A percentile compares a stretch with the other conserved stretches of the same genome.
Evolutionary conservation across 805 yeast genomes (phyloP).

Genomic region (Ogataea chonburiensis): DNA sequence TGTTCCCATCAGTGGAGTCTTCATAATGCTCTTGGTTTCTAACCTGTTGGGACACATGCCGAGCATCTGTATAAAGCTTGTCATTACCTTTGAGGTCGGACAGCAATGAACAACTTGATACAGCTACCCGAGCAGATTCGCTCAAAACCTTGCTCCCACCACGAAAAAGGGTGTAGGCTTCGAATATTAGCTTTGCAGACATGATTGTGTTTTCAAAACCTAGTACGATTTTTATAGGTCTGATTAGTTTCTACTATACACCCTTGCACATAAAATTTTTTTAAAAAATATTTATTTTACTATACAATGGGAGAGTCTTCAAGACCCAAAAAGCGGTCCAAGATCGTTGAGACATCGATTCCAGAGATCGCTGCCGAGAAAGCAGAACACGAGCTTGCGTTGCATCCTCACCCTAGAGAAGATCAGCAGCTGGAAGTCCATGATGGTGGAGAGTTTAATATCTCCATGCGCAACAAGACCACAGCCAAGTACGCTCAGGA

Average conservation of each 20-base stretch:
- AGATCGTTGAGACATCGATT: slow-evolving; percentile 47
- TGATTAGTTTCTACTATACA: neutral
- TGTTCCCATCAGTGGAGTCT: slow-evolving; percentile 15
- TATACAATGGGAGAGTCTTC: slow-evolving; percentile 31
- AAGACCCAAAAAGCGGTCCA: slow-evolving; percentile 50
- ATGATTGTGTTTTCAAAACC: too few species aligned
- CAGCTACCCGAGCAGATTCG: slow-evolving; percentile 19
- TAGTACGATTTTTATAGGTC: too few species aligned
- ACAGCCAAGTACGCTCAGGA: slow-evolving; percentile 60
- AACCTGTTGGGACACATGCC: slow-evolving; percentile 25
- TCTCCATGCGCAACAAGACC: slow-evolving; percentile 58
- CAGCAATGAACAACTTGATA: slow-evolving; percentile 24
- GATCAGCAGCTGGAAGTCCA: slow-evolving; percentile 46
- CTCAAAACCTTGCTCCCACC: slow-evolving; percentile 30
- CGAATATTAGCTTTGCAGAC: slow-evolving; percentile 28
- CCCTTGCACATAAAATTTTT: slow-evolving; percentile 8
- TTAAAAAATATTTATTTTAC: slow-evolving; percentile 1
- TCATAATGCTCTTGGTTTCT: slow-evolving; percentile 7
- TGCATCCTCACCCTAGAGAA: slow-evolving; percentile 46
- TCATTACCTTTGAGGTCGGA: slow-evolving; percentile 25
- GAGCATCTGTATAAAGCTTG: slow-evolving; percentile 28
- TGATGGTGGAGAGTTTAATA: slow-evolving; percentile 64
- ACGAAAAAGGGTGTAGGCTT: slow-evolving; percentile 25
- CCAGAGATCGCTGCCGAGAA: slow-evolving; percentile 68
- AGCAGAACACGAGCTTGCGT: slow-evolving; percentile 53